Percentiles rank a stretch among this genome's conserved stretches.
phyloP scores from a whole-genome alignment of 2,329 filamentous ascomycete genomes.

The Akanthomyces muscarius region DNA sequence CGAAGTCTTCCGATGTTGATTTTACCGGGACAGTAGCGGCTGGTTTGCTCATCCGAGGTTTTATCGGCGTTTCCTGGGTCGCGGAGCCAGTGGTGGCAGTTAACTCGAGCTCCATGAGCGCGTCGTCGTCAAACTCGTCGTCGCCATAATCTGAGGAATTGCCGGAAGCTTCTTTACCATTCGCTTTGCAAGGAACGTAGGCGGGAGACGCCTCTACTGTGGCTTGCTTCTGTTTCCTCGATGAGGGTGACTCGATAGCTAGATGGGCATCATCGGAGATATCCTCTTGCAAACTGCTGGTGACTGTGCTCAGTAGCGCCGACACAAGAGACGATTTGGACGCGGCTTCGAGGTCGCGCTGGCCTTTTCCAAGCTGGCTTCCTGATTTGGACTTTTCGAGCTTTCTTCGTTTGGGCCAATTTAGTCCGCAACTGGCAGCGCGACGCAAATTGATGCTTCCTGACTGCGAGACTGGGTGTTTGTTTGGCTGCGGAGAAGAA shows the following conservation, averaged over 20 bases:
- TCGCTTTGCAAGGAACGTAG: slow-evolving; percentile 1
- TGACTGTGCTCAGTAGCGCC: slow-evolving; percentile 64
- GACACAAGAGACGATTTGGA: slow-evolving; percentile 57
- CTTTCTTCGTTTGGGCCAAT: slow-evolving; percentile 69
- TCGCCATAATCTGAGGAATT: slow-evolving; percentile 50
- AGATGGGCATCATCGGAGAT: slow-evolving; percentile 31
- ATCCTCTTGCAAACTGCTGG: slow-evolving; percentile 46
- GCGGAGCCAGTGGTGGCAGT: slow-evolving; percentile 29
- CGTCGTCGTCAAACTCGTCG: slow-evolving; percentile 57
- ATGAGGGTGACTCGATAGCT: slow-evolving; percentile 40
- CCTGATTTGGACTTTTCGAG: slow-evolving; percentile 45
- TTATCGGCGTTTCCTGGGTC: slow-evolving; percentile 22
- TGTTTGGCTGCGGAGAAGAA: slow-evolving; percentile 62
- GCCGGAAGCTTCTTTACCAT: slow-evolving; percentile 16
- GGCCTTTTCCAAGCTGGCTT: slow-evolving; percentile 30
- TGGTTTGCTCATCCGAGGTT: slow-evolving; percentile 19
- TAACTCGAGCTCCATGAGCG: slow-evolving; percentile 51
- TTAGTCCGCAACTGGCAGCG: slow-evolving; percentile 63
- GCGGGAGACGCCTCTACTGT: neutral
- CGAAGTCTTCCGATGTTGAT: slow-evolving; percentile 55
- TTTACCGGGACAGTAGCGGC: slow-evolving; percentile 18
- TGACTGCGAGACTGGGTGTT: slow-evolving; percentile 38
- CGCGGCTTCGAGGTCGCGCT: slow-evolving; percentile 42
- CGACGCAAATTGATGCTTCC: slow-evolving; percentile 50
- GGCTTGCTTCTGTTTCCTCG: slow-evolving; percentile 34